phyloP scores from a whole-genome alignment of 495 filamentous ascomycete genomes.

The Peziza echinospora region DNA sequence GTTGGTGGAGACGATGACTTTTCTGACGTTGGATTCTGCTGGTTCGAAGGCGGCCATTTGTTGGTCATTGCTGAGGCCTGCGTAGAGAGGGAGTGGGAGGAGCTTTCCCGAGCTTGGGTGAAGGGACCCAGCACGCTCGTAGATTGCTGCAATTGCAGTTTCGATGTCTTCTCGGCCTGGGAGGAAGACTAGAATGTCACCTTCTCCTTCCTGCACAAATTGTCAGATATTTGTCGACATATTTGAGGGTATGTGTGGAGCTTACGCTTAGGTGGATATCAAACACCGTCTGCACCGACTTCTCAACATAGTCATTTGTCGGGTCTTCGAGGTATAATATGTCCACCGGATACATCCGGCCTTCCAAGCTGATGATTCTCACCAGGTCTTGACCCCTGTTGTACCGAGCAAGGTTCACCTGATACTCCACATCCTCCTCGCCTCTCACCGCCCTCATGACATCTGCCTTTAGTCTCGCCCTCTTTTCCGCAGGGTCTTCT shows the following conservation, averaged over 20 bases:
- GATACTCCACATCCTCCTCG: background rate
- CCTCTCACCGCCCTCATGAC: conserved; percentile 11
- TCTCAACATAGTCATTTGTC: conserved; percentile 71
- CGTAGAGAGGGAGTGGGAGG: conserved; percentile 66
- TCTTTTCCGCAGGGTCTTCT: conserved; percentile 23
- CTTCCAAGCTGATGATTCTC: conserved; percentile 72
- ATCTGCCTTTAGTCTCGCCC: conserved; percentile 9
- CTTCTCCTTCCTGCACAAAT: conserved; percentile 28
- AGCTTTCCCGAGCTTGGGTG: conserved; percentile 48
- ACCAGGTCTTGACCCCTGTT: conserved; percentile 26
- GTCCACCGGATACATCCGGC: conserved; percentile 81
- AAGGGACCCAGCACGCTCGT: conserved; percentile 54
- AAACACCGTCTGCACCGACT: conserved; percentile 69
- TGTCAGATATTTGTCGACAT: no score
- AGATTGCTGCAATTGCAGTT: conserved; percentile 49
- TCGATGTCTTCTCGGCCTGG: conserved; percentile 93
- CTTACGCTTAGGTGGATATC: conserved; percentile 77
- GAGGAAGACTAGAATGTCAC: conserved; percentile 81
- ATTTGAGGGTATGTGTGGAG: background rate
- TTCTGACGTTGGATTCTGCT: conserved; percentile 52
- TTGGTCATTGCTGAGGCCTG: conserved; percentile 68
- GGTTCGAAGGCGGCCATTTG: conserved; percentile 87
- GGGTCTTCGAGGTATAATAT: conserved; percentile 64
- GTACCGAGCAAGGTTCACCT: background rate
- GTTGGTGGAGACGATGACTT: conserved; percentile 87